A percentile compares a stretch with the other conserved stretches of the same genome.
These are phyloP conservation scores for Rhododendron mucronatum DNA, from an alignment of 148 eudicot genomes.

Conservation along the genomic window DNA sequence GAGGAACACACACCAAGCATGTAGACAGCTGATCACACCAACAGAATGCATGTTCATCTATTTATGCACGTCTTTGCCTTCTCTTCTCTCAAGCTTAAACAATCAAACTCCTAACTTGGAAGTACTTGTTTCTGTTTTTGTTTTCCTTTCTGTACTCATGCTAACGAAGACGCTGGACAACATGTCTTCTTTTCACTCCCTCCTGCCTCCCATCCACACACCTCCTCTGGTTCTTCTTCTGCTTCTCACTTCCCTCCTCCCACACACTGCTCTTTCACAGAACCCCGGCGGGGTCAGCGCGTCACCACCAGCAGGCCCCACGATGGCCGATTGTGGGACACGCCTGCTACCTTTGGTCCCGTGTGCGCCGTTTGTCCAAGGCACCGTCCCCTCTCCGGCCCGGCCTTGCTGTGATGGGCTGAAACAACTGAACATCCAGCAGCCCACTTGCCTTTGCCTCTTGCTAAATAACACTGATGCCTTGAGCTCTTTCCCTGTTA, in stretches of 20 bases:
- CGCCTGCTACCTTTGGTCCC: constrained; percentile 40
- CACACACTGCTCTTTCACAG: constrained; percentile 29
- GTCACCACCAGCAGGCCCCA: constrained; percentile 27
- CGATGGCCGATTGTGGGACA: constrained; percentile 37
- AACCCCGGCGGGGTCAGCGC: neutral
- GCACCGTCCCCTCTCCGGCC: constrained; percentile 33
- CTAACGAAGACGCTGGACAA: neutral
- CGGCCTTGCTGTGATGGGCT: constrained; percentile 52
- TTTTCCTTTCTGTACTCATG: neutral
- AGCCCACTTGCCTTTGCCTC: constrained; percentile 57
- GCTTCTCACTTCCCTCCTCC: constrained; percentile 14
- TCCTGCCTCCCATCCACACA: neutral
- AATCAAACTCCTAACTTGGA: neutral
- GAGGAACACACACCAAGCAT: constrained; percentile 33
- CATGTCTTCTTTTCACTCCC: constrained; percentile 14
- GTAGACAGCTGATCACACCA: constrained; percentile 21
- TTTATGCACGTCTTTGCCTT: neutral
- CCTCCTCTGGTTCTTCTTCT: constrained; percentile 15
- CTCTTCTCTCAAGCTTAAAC: neutral
- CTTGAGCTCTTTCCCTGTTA: constrained; percentile 56
- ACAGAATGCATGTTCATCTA: constrained; percentile 18
- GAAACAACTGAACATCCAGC: constrained; percentile 29
- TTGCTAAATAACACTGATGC: constrained; percentile 43
- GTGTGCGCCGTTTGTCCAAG: constrained; percentile 64
- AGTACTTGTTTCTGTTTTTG: neutral